Conservation (phyloP, 2,329 filamentous ascomycete genomes). For the Chaetomium sp. region DNA sequence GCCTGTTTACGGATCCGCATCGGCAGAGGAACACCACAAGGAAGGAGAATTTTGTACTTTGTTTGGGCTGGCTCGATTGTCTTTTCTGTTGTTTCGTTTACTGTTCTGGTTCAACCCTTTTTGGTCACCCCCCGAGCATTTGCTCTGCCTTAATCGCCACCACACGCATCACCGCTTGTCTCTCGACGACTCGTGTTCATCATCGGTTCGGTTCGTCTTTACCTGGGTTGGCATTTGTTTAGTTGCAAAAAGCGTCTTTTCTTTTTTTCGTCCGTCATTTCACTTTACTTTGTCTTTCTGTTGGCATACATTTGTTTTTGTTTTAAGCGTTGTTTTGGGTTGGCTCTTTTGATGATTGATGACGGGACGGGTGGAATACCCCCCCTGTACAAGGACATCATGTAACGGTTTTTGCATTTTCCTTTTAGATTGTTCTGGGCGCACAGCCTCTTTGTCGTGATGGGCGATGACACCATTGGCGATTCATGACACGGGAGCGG, state of each 20-base stretch:
- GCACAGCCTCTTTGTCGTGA: constrained; percentile 23
- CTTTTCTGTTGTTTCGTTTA: background rate
- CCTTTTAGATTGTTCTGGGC: constrained; percentile 19
- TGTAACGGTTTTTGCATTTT: constrained; percentile 14
- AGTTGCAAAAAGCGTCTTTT: constrained; percentile 2
- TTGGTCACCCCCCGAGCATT: background rate
- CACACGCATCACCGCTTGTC: background rate
- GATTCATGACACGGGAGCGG: constrained; percentile 18
- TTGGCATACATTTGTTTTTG: background rate
- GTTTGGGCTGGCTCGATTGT: constrained; percentile 11
- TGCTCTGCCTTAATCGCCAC: background rate
- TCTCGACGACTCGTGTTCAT: background rate
- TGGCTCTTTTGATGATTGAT: constrained; percentile 1
- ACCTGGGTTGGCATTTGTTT: background rate
- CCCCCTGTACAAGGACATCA: constrained; percentile 13
- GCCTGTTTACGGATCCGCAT: background rate
- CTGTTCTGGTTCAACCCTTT: constrained; percentile 6
- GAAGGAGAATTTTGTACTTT: constrained; percentile 12
- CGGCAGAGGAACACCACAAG: constrained; percentile 1
- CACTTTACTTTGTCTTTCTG: background rate
- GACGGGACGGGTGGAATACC: background rate
- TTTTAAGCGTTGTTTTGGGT: background rate
- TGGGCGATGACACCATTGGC: constrained; percentile 1
- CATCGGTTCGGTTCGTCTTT: background rate
- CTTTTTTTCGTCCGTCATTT: background rate